Conservation (phyloP, 345 rosid genomes). For the Eucalyptus curtisii region DNA sequence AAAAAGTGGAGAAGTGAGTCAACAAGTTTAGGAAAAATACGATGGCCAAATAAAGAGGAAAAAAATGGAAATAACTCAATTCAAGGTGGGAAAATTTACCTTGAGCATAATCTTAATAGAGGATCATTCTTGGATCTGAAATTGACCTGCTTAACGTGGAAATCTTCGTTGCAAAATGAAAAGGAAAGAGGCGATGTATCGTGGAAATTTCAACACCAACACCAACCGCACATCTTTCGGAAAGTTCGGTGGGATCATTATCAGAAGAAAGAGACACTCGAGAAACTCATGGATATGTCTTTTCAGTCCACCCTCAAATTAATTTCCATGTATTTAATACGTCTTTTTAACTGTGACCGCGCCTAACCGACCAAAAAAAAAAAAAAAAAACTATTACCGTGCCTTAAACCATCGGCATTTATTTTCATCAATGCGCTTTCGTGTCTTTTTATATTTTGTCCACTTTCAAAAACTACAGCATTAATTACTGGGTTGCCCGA, state of each 20-base stretch:
- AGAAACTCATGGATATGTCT: not conserved
- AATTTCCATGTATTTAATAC: not conserved
- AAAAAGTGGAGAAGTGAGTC: not conserved
- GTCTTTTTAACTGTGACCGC: not conserved
- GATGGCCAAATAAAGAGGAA: constrained; percentile 36
- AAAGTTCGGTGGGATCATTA: not conserved
- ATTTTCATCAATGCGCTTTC: no score
- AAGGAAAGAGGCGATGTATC: not conserved
- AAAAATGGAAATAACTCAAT: not conserved
- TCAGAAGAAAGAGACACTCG: not conserved
- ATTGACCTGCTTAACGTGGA: not conserved
- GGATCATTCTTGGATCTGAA: not conserved
- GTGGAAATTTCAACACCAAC: not conserved
- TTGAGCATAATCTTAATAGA: not conserved
- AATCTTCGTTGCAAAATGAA: not conserved
- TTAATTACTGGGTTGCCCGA: no score
- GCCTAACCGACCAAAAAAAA: no score
- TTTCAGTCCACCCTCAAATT: not conserved
- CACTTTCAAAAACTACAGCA: no score
- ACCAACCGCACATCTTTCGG: not conserved
- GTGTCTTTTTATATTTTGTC: no score
- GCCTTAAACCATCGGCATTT: no score
- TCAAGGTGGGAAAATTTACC: not conserved
- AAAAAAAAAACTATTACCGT: no score
- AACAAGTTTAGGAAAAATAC: constrained; percentile 44